Evolutionary conservation across 2,329 filamentous ascomycete species (phyloP).

Genomic region (Ilyonectria sp.): DNA sequence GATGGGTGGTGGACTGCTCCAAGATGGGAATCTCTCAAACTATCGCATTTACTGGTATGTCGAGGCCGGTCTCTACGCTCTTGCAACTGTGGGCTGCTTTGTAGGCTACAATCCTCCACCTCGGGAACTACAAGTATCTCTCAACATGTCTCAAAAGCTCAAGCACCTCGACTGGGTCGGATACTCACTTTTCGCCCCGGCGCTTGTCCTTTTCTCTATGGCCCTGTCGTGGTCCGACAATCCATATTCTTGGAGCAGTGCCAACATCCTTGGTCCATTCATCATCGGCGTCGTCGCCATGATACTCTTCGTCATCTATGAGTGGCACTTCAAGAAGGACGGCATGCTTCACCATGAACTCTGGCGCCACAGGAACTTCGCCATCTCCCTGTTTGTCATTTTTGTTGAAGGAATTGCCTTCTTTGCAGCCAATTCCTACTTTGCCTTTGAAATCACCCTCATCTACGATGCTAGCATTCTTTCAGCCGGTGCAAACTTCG

Average conservation of each 20-base stretch:
- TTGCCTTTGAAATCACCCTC: not conserved
- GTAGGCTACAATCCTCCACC: slow-evolving; percentile 4
- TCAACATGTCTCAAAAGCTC: not conserved
- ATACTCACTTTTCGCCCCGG: not conserved
- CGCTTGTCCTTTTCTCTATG: not conserved
- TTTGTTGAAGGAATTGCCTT: slow-evolving; percentile 23
- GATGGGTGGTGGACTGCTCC: not conserved
- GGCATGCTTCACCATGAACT: slow-evolving; percentile 22
- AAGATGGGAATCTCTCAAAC: not conserved
- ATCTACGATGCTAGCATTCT: not conserved
- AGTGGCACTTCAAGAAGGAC: slow-evolving; percentile 16
- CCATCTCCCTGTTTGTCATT: slow-evolving; percentile 10
- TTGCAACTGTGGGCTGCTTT: not conserved
- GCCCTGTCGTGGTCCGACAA: slow-evolving; percentile 10
- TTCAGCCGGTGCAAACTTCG: slow-evolving; percentile 1
- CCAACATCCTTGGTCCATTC: slow-evolving; percentile 7
- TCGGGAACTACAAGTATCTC: not conserved
- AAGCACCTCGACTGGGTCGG: slow-evolving; percentile 4
- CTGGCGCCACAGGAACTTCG: slow-evolving; percentile 14
- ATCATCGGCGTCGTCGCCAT: not conserved
- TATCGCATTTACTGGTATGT: slow-evolving; percentile 13
- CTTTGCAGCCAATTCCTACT: slow-evolving; percentile 7
- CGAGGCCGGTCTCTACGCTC: not conserved
- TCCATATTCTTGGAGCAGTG: slow-evolving; percentile 2
- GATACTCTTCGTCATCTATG: slow-evolving; percentile 12